These are phyloP conservation scores for Poa annua DNA, from an alignment of 176 grass and related monocot genomes.

Conservation along the genomic window DNA sequence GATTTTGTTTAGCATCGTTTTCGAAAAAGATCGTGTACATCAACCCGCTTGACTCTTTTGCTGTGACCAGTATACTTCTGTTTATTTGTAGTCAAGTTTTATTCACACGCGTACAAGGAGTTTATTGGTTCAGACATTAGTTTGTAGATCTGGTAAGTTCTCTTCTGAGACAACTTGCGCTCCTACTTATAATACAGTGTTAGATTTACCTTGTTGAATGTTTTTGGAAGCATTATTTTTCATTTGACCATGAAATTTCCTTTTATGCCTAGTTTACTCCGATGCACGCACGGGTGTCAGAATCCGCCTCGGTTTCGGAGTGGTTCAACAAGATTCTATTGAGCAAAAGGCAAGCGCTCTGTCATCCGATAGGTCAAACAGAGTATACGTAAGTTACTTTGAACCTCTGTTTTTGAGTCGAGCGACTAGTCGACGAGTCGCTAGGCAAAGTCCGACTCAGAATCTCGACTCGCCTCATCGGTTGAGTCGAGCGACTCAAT, in stretches of 20 bases:
- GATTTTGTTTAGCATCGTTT: neutral
- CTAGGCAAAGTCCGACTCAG: too few species aligned
- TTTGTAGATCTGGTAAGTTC: conserved; percentile 2
- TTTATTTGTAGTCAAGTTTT: neutral
- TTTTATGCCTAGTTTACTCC: neutral
- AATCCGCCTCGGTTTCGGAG: neutral
- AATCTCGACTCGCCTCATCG: too few species aligned
- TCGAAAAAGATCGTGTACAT: neutral
- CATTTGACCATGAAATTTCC: neutral
- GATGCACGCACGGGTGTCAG: neutral
- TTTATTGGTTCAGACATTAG: neutral
- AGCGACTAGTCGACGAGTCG: too few species aligned
- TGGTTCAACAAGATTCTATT: neutral
- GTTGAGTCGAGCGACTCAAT: too few species aligned
- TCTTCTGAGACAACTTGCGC: neutral
- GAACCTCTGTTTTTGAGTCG: too few species aligned
- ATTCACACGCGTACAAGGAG: neutral
- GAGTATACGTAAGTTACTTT: too few species aligned
- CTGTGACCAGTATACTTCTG: neutral
- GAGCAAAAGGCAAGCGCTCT: too few species aligned
- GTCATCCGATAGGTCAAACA: too few species aligned
- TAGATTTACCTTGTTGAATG: neutral
- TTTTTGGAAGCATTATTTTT: neutral
- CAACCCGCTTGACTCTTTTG: neutral
- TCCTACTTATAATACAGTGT: neutral